Percentiles rank a stretch among this genome's conserved stretches.
These are phyloP conservation scores for Stephania cephalantha DNA, from an alignment of 164 flowering plant species.

Conservation along the genomic window DNA sequence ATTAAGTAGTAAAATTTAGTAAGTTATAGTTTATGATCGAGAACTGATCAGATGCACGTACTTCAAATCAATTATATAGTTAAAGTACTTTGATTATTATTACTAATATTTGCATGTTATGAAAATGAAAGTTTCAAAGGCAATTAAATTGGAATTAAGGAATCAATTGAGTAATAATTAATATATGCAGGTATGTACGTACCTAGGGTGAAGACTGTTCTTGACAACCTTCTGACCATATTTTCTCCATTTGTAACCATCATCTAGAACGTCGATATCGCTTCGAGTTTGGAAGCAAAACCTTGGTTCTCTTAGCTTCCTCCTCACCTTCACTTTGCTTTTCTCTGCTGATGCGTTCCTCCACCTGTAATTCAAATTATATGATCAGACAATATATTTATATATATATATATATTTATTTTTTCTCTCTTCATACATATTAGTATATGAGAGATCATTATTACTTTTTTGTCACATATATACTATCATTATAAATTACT, in stretches of 20 bases:
- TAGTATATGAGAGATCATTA: neutral
- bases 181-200: neutral
- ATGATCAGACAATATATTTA: neutral
- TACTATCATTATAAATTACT: neutral
- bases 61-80: no score
- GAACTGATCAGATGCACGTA: no score
- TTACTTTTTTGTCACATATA: no score
- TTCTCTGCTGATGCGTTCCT: conserved; percentile 48
- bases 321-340: conserved; percentile 69
- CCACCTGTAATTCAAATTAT: conserved; percentile 43
- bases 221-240: conserved; percentile 94
- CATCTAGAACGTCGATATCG: conserved; percentile 83
- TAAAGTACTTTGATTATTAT: no score
- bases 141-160: neutral
- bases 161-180: no score
- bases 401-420: no score
- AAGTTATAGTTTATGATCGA: no score
- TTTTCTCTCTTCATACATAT: neutral
- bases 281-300: conserved; percentile 89
- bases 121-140: neutral
- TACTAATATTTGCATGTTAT: no score
- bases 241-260: conserved; percentile 93
- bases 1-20: no score
- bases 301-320: conserved; percentile 87
- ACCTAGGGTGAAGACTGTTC: conserved; percentile 94